Conservation (phyloP, 495 filamentous ascomycete genomes). For the Lasiosphaeriaceae sp. region DNA sequence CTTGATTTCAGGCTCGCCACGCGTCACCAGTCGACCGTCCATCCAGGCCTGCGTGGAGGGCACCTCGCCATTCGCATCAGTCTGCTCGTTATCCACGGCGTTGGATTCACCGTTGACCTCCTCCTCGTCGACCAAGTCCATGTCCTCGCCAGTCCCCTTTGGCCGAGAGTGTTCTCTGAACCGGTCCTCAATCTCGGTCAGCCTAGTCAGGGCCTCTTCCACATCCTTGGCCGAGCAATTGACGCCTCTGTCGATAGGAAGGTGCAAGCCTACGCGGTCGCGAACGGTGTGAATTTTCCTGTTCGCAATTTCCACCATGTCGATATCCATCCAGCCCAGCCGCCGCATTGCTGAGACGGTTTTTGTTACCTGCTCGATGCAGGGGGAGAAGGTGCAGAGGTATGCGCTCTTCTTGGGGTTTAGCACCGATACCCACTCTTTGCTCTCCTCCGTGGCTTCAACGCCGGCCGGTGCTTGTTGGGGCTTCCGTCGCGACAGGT, state of each 20-base stretch:
- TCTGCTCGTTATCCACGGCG: slow-evolving; percentile 1
- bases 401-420: slow-evolving; percentile 62
- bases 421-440: slow-evolving; percentile 59
- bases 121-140: slow-evolving; percentile 20
- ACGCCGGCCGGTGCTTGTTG: slow-evolving; percentile 12
- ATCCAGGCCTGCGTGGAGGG: slow-evolving; percentile 36
- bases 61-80: neutral
- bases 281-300: slow-evolving; percentile 74
- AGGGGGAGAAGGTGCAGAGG: slow-evolving; percentile 92
- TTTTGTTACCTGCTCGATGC: slow-evolving; percentile 87
- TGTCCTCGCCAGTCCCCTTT: slow-evolving; percentile 20
- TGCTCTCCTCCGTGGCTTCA: slow-evolving; percentile 8
- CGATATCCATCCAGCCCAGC: slow-evolving; percentile 83
- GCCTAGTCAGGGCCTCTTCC: slow-evolving; percentile 67
- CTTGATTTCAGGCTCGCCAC: slow-evolving; percentile 84
- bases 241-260: slow-evolving; percentile 37
- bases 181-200: slow-evolving; percentile 68
- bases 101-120: slow-evolving; percentile 6
- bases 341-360: slow-evolving; percentile 75
- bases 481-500: slow-evolving; percentile 63
- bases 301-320: slow-evolving; percentile 83
- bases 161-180: slow-evolving; percentile 51
- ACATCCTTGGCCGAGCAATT: slow-evolving; percentile 61
- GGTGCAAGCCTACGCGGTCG: slow-evolving; percentile 63
- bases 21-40: slow-evolving; percentile 71